phyloP scores from a whole-genome alignment of 306 rosid species.

The Ceratonia siliqua region DNA sequence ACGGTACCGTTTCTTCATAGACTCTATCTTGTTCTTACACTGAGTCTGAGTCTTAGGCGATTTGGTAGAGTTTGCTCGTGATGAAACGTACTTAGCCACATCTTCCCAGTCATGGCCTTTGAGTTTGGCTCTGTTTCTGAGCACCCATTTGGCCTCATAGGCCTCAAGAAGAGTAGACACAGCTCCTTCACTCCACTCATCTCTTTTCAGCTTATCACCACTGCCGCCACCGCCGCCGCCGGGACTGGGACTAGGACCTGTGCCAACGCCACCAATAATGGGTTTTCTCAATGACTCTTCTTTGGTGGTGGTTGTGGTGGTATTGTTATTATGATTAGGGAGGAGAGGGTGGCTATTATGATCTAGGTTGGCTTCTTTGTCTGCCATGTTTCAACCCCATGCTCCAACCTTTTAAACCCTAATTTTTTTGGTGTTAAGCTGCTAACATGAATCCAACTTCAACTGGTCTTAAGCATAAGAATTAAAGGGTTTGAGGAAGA shows the following conservation, averaged over 20 bases:
- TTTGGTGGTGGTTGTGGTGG: constrained; percentile 6
- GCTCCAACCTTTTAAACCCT: constrained; percentile 39
- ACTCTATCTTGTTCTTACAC: constrained; percentile 98
- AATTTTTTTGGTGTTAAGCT: constrained; percentile 48
- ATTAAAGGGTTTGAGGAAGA: constrained; percentile 9
- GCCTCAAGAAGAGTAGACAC: constrained; percentile 86
- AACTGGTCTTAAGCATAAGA: constrained; percentile 36
- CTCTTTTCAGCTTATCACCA: constrained; percentile 72
- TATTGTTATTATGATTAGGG: constrained; percentile 38
- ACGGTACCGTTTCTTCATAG: constrained; percentile 93
- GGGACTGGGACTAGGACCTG: too few relatives aligned
- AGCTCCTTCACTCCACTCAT: constrained; percentile 99
- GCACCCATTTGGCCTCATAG: constrained; percentile 82
- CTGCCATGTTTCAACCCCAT: constrained; percentile 68
- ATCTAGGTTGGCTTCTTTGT: constrained; percentile 49
- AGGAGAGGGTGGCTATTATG: constrained; percentile 55
- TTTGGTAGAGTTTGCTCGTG: constrained; percentile 60
- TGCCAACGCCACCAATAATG: not conserved
- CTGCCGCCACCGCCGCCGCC: not conserved
- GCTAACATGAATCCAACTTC: constrained; percentile 58
- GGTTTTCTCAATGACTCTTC: constrained; percentile 62
- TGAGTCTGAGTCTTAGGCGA: constrained; percentile 87
- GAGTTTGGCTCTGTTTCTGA: constrained; percentile 87
- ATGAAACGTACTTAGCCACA: constrained; percentile 70
- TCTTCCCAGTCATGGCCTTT: constrained; percentile 99